A percentile compares a stretch with the other conserved stretches of the same genome.
Evolutionary conservation across 2,329 filamentous ascomycete genomes (phyloP).

Genomic region (Fusarium phyllophilum): DNA sequence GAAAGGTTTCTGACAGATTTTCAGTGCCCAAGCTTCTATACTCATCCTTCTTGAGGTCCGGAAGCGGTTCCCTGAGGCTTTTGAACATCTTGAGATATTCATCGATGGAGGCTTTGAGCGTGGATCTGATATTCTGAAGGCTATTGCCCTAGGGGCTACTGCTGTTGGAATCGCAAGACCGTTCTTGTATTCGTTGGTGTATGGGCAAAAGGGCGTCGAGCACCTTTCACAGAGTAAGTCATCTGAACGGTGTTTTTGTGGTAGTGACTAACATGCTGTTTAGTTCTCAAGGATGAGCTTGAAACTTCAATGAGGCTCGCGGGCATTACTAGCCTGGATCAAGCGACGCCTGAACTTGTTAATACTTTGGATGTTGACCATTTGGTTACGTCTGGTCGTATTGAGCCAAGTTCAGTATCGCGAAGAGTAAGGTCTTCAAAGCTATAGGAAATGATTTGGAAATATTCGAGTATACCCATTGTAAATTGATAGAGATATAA

Average conservation of each 20-base stretch:
- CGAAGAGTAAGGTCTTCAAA: conserved; percentile 21
- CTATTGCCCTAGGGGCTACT: conserved; percentile 62
- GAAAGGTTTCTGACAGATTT: background rate
- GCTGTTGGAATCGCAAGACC: conserved; percentile 65
- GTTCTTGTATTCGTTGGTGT: conserved; percentile 62
- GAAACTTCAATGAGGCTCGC: conserved; percentile 46
- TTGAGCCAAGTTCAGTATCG: conserved; percentile 5
- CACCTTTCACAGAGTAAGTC: conserved; percentile 65
- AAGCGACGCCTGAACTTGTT: conserved; percentile 43
- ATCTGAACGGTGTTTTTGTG: accelerated
- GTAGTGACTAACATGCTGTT: background rate
- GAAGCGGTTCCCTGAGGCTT: conserved; percentile 58
- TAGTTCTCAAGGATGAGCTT: conserved; percentile 47
- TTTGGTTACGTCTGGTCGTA: conserved; percentile 40
- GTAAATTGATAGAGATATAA: background rate
- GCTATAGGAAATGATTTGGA: conserved; percentile 2
- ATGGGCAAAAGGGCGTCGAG: conserved; percentile 64
- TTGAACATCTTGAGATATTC: conserved; percentile 61
- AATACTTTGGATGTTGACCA: conserved; percentile 48
- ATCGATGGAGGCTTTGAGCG: conserved; percentile 64
- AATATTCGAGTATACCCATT: background rate
- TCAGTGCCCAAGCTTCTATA: conserved; percentile 55
- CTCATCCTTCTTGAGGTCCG: conserved; percentile 64
- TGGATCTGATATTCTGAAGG: conserved; percentile 65
- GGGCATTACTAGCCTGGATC: conserved; percentile 44